Evolutionary conservation across 2,329 filamentous ascomycete species (phyloP), one percentile per base, ranked within the genome.

Genomic region (Fusarium oligoseptatum): DNA sequence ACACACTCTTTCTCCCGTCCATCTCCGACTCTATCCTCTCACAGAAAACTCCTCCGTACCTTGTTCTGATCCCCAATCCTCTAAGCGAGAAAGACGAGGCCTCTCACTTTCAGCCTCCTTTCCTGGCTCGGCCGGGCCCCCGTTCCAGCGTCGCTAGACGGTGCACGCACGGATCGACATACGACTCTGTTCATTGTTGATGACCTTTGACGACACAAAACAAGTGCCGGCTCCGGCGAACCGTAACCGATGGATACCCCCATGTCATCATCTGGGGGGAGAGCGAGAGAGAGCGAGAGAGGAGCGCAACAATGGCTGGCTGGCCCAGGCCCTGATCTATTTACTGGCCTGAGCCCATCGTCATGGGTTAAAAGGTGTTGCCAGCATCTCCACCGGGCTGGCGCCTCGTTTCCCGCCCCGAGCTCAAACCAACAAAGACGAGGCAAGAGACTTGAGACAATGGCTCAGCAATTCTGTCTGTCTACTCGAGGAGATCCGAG

Each of bases 41-140:
- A 48, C 22, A 48, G 43, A 48, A 45, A 24, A 15, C 37, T 17
- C 17, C 37, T 39, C 37, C 37, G 12, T 12, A 43, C 39, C 20
- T 32, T 32, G 29, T 32, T 32, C 29, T 32, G 3, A 10, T 32
- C 10, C 29, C 29, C 9, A 32, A 32, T 43, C 10, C 20, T 70
- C 56, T 27, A 45, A 43, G 36, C 57, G 39, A 61, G 17, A 56
- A 67, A 36, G 70, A 68, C 67, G 67, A 68, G 71, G 64, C 50
- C 48, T 62, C 57, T 71, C 71, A 71, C 71, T 74, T 70, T 72
- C 57, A 75, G 72, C 72, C 72, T 74, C 72, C 72, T 62, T 72
- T 68, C 65, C 56, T 56, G 68, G 55, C 68, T 70, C 68, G 72
- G 72, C 52, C 68, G 60, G 68, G 57, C 32, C 68, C 58, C 68